phyloP scores from a whole-genome alignment of 805 yeast genomes.

The Candida germanica region DNA sequence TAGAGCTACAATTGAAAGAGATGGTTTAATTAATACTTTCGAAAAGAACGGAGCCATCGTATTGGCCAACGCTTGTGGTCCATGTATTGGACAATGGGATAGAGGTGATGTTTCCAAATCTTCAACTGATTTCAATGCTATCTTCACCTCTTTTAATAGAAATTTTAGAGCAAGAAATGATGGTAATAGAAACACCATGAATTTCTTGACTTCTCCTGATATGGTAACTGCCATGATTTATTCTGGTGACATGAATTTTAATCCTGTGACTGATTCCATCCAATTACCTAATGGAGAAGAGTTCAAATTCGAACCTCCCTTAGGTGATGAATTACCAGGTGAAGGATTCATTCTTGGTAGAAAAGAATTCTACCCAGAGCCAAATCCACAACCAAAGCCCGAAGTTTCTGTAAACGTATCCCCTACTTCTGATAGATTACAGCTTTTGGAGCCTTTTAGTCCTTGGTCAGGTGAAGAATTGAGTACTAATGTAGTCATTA shows the following conservation, averaged over 20 bases:
- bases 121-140: conserved; percentile 73
- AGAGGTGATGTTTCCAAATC: conserved; percentile 72
- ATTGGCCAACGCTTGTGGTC: conserved; percentile 98
- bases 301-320: conserved; percentile 77
- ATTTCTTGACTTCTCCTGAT: conserved; percentile 98
- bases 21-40: conserved; percentile 80
- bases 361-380: conserved; percentile 68
- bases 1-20: conserved; percentile 95
- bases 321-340: conserved; percentile 80
- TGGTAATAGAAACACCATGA: conserved; percentile 96
- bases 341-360: conserved; percentile 78
- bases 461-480: conserved; percentile 88
- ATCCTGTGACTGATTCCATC: conserved; percentile 87
- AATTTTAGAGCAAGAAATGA: conserved; percentile 97
- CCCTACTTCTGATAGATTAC: conserved; percentile 88
- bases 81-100: conserved; percentile 99
- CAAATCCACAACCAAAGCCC: conserved; percentile 62
- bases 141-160: conserved; percentile 96
- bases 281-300: conserved; percentile 63
- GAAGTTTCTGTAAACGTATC: conserved; percentile 65
- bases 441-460: conserved; percentile 82
- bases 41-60: conserved; percentile 87
- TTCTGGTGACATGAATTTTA: conserved; percentile 88
- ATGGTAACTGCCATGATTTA: conserved; percentile 95
- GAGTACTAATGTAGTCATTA: conserved; percentile 69